phyloP scores from a whole-genome alignment of 352 stramenopile species.

The Pythium brachiatum region DNA sequence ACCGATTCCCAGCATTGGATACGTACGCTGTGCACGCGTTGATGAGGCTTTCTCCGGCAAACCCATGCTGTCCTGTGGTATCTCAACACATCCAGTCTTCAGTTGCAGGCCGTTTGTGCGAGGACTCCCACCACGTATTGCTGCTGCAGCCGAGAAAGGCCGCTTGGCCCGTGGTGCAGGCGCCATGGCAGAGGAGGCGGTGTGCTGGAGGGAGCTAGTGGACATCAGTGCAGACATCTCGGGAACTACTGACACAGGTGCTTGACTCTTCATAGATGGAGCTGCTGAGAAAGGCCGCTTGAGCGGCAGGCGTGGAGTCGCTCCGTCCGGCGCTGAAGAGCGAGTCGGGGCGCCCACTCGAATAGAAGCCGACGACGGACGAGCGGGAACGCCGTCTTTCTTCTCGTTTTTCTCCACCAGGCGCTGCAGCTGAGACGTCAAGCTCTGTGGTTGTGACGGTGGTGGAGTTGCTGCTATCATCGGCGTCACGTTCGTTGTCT shows the following conservation, averaged over 20 bases:
- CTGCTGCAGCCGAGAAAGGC: constrained; percentile 18
- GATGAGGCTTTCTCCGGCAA: background rate
- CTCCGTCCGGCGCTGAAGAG: background rate
- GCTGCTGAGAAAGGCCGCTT: constrained; percentile 22
- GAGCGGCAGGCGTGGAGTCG: background rate
- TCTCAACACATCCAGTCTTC: background rate
- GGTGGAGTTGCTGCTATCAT: background rate
- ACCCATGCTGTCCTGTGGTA: background rate
- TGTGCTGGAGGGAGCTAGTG: background rate
- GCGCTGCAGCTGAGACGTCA: constrained; percentile 10
- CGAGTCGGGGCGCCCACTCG: background rate
- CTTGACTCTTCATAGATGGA: background rate
- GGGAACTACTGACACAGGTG: background rate
- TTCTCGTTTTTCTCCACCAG: background rate
- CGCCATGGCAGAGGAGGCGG: background rate
- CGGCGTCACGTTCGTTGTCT: background rate
- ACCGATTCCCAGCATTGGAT: background rate
- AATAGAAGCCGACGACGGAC: background rate
- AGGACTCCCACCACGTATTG: background rate
- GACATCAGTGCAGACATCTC: background rate
- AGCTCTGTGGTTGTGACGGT: background rate
- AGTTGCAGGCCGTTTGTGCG: background rate
- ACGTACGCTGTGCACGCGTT: constrained; percentile 2
- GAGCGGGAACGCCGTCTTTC: background rate
- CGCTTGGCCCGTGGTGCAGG: constrained; percentile 1